Percentiles rank a stretch among this genome's conserved stretches.
Evolutionary conservation across 2,329 filamentous ascomycete species (phyloP).

Genomic region (Xylaria multiplex): DNA sequence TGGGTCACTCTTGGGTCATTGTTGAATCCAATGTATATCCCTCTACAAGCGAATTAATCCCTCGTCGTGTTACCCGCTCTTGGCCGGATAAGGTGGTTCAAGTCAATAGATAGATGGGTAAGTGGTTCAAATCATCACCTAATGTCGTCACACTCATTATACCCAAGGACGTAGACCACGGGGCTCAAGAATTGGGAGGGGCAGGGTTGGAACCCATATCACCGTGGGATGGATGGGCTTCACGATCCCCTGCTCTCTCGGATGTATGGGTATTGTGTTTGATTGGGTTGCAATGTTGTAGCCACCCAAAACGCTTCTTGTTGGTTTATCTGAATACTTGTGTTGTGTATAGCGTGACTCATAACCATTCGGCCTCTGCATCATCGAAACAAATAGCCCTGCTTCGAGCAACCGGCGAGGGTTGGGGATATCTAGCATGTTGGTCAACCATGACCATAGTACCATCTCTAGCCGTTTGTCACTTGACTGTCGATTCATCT

Average conservation of each 20-base stretch:
- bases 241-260: constrained; percentile 16
- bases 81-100: constrained; percentile 14
- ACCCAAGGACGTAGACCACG: constrained; percentile 14
- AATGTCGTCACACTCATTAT: constrained; percentile 23
- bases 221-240: constrained; percentile 15
- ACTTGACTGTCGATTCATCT: constrained; percentile 22
- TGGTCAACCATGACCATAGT: constrained; percentile 28
- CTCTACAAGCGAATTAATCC: constrained; percentile 13
- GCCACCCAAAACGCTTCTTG: constrained; percentile 13
- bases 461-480: constrained; percentile 27
- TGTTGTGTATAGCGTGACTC: constrained; percentile 26
- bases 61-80: constrained; percentile 1
- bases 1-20: background rate
- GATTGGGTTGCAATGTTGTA: constrained; percentile 28
- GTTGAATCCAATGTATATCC: background rate
- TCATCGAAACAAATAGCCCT: constrained; percentile 21
- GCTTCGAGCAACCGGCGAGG: constrained; percentile 24
- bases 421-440: constrained; percentile 33
- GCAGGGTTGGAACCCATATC: constrained; percentile 10
- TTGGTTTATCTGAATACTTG: constrained; percentile 32
- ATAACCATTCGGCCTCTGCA: constrained; percentile 23
- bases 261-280: constrained; percentile 17
- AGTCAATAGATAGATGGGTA: constrained; percentile 4
- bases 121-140: constrained; percentile 17
- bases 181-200: constrained; percentile 15